phyloP scores from a whole-genome alignment of 805 yeast species.

The Trichomonascus vanleenenianus region DNA sequence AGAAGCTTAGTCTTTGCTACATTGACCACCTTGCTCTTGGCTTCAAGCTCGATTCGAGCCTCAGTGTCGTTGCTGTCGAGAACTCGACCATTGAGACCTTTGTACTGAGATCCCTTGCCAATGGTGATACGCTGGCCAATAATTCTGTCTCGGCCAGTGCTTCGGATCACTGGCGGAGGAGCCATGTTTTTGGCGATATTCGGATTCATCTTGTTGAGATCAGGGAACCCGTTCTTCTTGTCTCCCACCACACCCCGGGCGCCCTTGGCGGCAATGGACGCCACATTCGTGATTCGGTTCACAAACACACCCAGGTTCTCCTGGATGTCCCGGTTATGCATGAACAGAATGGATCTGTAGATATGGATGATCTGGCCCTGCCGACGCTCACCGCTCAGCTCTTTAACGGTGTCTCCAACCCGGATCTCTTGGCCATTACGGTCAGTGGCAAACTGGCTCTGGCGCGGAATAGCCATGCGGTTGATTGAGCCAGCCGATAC shows the following conservation, averaged over 20 bases:
- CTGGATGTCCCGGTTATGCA: constrained; percentile 66
- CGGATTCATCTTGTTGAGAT: constrained; percentile 80
- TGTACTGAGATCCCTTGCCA: constrained; percentile 81
- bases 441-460: constrained; percentile 69
- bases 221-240: constrained; percentile 22
- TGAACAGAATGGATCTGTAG: constrained; percentile 68
- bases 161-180: constrained; percentile 54
- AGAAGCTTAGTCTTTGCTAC: constrained; percentile 73
- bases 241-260: constrained; percentile 50
- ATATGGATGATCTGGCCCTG: constrained; percentile 86
- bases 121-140: constrained; percentile 80
- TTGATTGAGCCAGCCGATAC: constrained; percentile 79
- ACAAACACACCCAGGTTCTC: constrained; percentile 93
- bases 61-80: constrained; percentile 87
- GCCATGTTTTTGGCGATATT: constrained; percentile 39
- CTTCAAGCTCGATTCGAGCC: constrained; percentile 90
- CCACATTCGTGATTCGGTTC: constrained; percentile 63
- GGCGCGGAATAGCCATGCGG: constrained; percentile 51
- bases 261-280: constrained; percentile 79
- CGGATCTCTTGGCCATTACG: constrained; percentile 74
- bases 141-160: constrained; percentile 49
- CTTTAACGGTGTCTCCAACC: constrained; percentile 90
- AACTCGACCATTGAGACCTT: constrained; percentile 89
- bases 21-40: constrained; percentile 81
- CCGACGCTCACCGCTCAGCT: constrained; percentile 71